These are phyloP conservation scores for Thelonectria discophora DNA, from an alignment of 2,329 filamentous ascomycete genomes.

Conservation along the genomic window DNA sequence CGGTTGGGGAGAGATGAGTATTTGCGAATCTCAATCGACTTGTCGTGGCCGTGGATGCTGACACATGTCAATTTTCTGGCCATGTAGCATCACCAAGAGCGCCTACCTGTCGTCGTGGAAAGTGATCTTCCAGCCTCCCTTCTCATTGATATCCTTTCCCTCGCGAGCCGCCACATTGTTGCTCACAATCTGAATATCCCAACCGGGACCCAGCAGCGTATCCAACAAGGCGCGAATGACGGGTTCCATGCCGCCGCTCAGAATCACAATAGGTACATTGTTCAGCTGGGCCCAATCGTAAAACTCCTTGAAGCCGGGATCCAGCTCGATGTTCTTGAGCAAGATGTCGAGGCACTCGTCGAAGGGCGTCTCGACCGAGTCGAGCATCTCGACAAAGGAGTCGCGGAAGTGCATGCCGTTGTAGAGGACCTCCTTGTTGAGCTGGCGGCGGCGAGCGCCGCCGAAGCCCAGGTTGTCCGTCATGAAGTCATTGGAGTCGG, in stretches of 20 bases:
- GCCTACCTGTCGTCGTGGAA: constrained; percentile 84
- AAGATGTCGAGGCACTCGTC: constrained; percentile 82
- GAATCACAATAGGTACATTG: constrained; percentile 90
- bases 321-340: constrained; percentile 83
- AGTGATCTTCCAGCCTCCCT: constrained; percentile 85
- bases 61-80: background rate
- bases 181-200: constrained; percentile 88
- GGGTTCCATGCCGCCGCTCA: constrained; percentile 92
- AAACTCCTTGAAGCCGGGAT: constrained; percentile 89
- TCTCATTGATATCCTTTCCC: constrained; percentile 78
- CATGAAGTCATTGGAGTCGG: constrained; percentile 74
- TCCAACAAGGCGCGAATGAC: constrained; percentile 86
- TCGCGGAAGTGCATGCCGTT: constrained; percentile 80
- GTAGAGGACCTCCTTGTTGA: constrained; percentile 80
- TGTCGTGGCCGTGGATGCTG: constrained; percentile 94
- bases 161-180: constrained; percentile 76
- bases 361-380: constrained; percentile 83
- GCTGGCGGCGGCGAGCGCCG: constrained; percentile 70
- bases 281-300: constrained; percentile 82
- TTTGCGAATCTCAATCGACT: constrained; percentile 88
- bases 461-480: constrained; percentile 95
- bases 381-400: constrained; percentile 90
- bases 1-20: constrained; percentile 81
- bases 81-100: no score
- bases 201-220: constrained; percentile 79